Percentiles rank a stretch among this genome's conserved stretches.
Conservation (phyloP, 345 rosid genomes). For the Adansonia digitata region DNA sequence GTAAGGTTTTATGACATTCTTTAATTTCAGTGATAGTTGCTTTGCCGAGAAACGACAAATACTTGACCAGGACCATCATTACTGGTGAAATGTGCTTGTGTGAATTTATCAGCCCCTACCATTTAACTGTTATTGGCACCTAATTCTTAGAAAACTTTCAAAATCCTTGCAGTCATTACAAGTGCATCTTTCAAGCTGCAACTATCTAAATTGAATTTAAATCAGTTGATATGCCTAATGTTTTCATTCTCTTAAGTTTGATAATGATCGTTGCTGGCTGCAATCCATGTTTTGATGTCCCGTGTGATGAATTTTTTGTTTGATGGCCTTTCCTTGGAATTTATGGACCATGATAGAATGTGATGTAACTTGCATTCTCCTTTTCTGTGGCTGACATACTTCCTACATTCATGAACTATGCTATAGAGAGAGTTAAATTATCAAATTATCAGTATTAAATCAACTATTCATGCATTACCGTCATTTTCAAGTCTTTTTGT, state of each 20-base stretch:
- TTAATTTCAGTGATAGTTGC: neutral
- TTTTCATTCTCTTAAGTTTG: too few species aligned
- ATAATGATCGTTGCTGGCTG: neutral
- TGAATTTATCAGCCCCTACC: neutral
- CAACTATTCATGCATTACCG: neutral
- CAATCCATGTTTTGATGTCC: neutral
- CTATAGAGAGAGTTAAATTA: neutral
- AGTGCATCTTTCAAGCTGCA: neutral
- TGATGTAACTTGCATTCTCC: neutral
- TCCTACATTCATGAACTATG: neutral
- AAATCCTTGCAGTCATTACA: neutral
- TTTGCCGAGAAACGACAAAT: neutral
- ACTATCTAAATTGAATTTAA: neutral
- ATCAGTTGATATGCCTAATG: neutral
- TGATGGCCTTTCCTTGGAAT: neutral
- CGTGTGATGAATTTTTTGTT: neutral
- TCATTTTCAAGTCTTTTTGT: neutral
- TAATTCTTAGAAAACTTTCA: neutral
- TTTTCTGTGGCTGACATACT: constrained; percentile 23
- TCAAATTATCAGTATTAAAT: neutral
- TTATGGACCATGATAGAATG: neutral
- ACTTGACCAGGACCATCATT: neutral
- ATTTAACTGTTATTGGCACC: neutral
- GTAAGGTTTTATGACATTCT: constrained; percentile 29
- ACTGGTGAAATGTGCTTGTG: neutral